Percentiles rank a stretch among this genome's conserved stretches.
These are phyloP conservation scores for Thymus quinquecostatus DNA, from an alignment of 257 asterid species.

Conservation along the genomic window DNA sequence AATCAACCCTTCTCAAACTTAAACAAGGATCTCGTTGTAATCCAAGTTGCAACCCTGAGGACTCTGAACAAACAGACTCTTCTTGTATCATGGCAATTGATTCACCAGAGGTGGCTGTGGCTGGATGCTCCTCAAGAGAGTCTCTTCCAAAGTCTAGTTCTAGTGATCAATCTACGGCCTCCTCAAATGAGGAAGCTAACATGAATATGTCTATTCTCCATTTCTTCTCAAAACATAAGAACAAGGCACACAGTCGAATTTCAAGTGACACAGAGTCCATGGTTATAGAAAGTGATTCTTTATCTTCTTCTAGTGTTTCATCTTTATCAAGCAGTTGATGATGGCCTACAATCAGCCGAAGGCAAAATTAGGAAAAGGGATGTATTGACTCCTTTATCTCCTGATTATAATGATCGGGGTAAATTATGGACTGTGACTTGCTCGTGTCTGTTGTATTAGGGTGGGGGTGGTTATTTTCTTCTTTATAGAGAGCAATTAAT, in stretches of 20 bases:
- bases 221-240: constrained; percentile 62
- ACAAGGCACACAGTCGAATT: constrained; percentile 31
- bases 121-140: constrained; percentile 41
- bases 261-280: constrained; percentile 33
- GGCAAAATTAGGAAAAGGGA: neutral
- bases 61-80: constrained; percentile 28
- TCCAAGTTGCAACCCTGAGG: constrained; percentile 38
- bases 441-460: constrained; percentile 13
- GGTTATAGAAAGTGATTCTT: constrained; percentile 34
- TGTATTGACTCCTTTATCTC: constrained; percentile 1
- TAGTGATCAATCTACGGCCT: constrained; percentile 35
- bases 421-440: neutral
- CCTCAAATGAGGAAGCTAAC: constrained; percentile 30
- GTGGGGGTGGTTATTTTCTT: constrained; percentile 5
- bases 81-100: constrained; percentile 36
- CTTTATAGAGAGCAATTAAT: neutral
- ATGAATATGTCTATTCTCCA: constrained; percentile 55
- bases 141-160: constrained; percentile 33
- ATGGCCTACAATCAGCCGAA: constrained; percentile 20
- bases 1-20: constrained; percentile 76
- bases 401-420: neutral
- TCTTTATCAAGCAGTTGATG: constrained; percentile 34
- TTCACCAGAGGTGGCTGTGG: constrained; percentile 28
- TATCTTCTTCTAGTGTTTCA: constrained; percentile 37
- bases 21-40: constrained; percentile 66